Conservation (phyloP, 2,329 filamentous ascomycete species). For the Paecilomyces sp. region DNA sequence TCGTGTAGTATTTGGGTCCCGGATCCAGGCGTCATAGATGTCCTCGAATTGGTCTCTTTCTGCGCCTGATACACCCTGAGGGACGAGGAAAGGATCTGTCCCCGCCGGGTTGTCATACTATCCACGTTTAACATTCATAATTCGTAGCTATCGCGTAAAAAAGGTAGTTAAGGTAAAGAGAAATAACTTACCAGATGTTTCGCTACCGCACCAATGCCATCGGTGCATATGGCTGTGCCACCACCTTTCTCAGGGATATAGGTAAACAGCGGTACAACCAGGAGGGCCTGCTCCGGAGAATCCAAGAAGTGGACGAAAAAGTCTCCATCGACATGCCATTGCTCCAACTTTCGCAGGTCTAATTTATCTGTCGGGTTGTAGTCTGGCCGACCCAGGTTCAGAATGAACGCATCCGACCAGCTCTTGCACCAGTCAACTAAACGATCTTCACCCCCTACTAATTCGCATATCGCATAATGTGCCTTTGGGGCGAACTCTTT, state of each 20-base stretch:
- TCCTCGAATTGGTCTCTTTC: conserved; percentile 28
- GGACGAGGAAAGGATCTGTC: conserved; percentile 58
- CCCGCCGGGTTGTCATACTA: conserved; percentile 55
- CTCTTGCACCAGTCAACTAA: conserved; percentile 41
- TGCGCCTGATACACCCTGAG: conserved; percentile 32
- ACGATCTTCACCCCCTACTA: conserved; percentile 57
- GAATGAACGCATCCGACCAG: conserved; percentile 64
- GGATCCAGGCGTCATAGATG: neutral
- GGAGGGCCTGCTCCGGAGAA: conserved; percentile 59
- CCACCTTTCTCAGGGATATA: conserved; percentile 56
- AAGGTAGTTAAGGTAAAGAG: neutral
- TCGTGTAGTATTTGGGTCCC: conserved; percentile 13
- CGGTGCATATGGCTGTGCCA: conserved; percentile 58
- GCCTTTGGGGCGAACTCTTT: conserved; percentile 56
- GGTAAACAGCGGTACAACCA: conserved; percentile 62
- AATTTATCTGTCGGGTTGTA: conserved; percentile 39
- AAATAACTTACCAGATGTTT: conserved; percentile 38
- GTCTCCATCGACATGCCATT: conserved; percentile 66
- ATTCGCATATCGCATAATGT: conserved; percentile 59
- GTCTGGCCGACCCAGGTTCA: conserved; percentile 57
- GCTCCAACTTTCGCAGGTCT: conserved; percentile 46
- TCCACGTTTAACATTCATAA: neutral
- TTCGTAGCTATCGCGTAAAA: neutral
- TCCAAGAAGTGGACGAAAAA: conserved; percentile 69
- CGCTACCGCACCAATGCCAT: conserved; percentile 52